Evolutionary conservation across 2,329 filamentous ascomycete genomes (phyloP), one percentile per base, ranked within the genome.

Genomic region (Fusarium tuaranense): DNA sequence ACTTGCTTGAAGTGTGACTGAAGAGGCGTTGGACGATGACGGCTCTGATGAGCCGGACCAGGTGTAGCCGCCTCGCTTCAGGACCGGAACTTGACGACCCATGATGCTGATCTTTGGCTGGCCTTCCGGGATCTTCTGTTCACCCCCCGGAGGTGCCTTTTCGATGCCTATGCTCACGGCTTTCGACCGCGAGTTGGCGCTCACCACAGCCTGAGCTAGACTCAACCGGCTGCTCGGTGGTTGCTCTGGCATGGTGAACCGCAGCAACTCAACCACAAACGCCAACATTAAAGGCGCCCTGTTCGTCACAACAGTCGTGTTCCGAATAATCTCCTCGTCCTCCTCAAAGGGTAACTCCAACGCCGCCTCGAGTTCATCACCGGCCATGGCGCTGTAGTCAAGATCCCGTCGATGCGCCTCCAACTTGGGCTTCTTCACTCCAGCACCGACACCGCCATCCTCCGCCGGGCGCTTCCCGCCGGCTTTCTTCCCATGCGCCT

Each of bases 161-260:
- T 93, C 91, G 22, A 97, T 85, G 0, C 95, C 95, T 34, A 97
- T 83, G 72, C 89, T 93, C 32, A 92, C 87, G 12, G 95, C 95
- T 82, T 95, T 95, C 39, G 90, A 91, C 73, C 92, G 89, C 70
- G 93, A 95, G 79, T 96, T 97, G 32, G 91, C 91, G 80, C 94
- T 95, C 18, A 97, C 93, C 1, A 97, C 92, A 0, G 94, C 94
- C 82, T 97, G 95, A 0, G 92, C 94, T 22, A 98, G 85, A 79
- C 94, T 97, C 22, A 97, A 84, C 57, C 94, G 88, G 80, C 94
- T 96, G n/a, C 94, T 97, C 4, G 92, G 87, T 4, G 95, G 95
- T 80, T 98, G 95, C 75, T 94, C 92, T 0, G 95, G 93, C 92
- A 95, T 96, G 0, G 94, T 97, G 79, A 93, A 92, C 55, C 93